Evolutionary conservation across 192 early-diverging fungal genomes (phyloP), one percentile per base, ranked within the genome.

Genomic region (Dissophora ornata): DNA sequence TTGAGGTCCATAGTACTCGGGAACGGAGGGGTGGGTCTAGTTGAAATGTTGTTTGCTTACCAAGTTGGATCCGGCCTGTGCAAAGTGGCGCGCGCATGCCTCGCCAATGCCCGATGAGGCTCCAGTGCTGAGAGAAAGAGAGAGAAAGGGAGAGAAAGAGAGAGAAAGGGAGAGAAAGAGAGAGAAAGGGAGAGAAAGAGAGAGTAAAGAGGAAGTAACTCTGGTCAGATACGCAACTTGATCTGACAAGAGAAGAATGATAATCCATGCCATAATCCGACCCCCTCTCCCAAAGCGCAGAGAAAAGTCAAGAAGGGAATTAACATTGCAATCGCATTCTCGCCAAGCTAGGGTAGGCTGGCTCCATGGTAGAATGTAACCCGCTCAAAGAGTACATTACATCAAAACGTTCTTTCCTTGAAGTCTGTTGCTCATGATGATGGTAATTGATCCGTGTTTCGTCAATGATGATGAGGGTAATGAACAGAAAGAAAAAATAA

Each of bases 41-140:
- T 70, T 46, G 86, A 87, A 11, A 95, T 84, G 9, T 82, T 79
- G 64, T 90, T 82, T 0, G 30, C 47, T 1, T 81, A 91, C 83
- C 57, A 93, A 63, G 54, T 85, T 78, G 30, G 84, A 80, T 33
- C 87, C 88, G 32, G 73, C 81, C 24, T 83, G 70, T 28, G 90
- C 89, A 63, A 90, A 93, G 61, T 90, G 83, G 28, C 85, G 58
- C 24, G 91, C 91, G 25, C 79, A 81, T 19, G 89, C 88, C 67
- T 85, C 81, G 44, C 91, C 91, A 44, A 92, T 93, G 40, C 90
- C 90, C 1, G 87, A 80, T 19, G 84, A 84, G 21, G 91, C 90
- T 12, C 91, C 91, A 22, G 90, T 90, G 46, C 83, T 87, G 66
- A 57, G 57, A 0, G 32, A 63, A 42, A 9, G 4, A 45, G 4